Percentiles rank a stretch among this genome's conserved stretches.
Evolutionary conservation across 192 early-diverging fungal species (phyloP).

Genomic region (Linnemannia hyalina): DNA sequence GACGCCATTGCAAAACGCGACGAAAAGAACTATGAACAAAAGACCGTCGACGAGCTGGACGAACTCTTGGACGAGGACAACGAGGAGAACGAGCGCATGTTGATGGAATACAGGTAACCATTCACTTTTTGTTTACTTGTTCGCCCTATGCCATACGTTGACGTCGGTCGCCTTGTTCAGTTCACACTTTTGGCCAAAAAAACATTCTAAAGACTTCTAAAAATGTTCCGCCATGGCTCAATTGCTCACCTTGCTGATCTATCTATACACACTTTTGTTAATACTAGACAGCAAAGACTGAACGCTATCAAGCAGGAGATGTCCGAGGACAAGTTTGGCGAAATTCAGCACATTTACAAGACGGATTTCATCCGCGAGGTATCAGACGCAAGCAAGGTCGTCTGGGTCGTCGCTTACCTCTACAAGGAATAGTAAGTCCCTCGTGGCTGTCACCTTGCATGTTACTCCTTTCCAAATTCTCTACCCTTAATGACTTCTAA

Average conservation of each 20-base stretch:
- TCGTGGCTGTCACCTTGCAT: not conserved
- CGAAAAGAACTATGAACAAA: conserved; percentile 74
- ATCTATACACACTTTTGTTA: not conserved
- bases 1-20: conserved; percentile 72
- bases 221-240: conserved; percentile 2
- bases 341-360: conserved; percentile 89
- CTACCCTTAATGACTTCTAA: not conserved
- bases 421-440: conserved; percentile 69
- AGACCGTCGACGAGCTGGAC: conserved; percentile 85
- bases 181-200: not conserved
- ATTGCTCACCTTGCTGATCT: conserved; percentile 1
- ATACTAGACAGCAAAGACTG: conserved; percentile 78
- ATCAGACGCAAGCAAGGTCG: conserved; percentile 88
- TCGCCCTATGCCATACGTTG: not conserved
- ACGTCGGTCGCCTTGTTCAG: not conserved
- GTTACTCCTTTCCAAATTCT: not conserved
- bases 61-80: conserved; percentile 70
- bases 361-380: conserved; percentile 93
- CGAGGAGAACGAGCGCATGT: conserved; percentile 88
- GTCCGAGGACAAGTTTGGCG: conserved; percentile 85
- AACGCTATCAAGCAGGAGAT: conserved; percentile 85
- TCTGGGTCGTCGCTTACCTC: conserved; percentile 73
- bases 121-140: not conserved
- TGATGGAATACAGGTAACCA: conserved; percentile 78
- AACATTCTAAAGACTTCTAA: not conserved